These are phyloP conservation scores for Raphidocelis subcapitata DNA, from an alignment of 139 green algal genomes.

Conservation along the genomic window DNA sequence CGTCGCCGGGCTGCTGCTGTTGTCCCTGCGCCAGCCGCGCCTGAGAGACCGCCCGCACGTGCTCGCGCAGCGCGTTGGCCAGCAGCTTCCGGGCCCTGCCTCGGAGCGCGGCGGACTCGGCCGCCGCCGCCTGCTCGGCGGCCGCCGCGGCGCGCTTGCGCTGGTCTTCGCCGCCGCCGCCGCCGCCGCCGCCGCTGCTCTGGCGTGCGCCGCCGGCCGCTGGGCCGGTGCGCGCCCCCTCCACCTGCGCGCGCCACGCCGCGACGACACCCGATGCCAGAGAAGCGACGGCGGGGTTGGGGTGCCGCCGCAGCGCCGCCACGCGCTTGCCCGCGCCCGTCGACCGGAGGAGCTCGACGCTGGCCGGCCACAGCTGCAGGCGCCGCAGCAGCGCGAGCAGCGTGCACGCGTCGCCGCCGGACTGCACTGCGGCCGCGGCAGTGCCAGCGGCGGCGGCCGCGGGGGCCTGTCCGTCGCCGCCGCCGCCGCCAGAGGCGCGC, in stretches of 20 bases:
- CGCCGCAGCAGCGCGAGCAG: constrained; percentile 22
- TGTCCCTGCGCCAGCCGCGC: background rate
- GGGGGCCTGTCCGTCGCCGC: background rate
- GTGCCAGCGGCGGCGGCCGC: background rate
- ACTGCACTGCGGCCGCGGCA: background rate
- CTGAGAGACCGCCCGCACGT: background rate
- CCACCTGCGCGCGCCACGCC: constrained; percentile 8
- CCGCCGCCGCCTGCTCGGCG: too few species aligned
- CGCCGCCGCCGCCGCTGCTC: background rate
- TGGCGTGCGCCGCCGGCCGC: background rate
- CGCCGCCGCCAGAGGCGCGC: background rate
- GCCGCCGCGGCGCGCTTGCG: background rate
- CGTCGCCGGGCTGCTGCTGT: background rate
- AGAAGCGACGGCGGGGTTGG: constrained; percentile 1
- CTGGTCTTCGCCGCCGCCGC: background rate
- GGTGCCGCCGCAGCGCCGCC: constrained; percentile 23
- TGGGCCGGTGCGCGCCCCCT: too few species aligned
- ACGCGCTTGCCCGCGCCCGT: constrained; percentile 27
- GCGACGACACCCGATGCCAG: constrained; percentile 24
- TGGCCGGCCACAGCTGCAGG: constrained; percentile 32
- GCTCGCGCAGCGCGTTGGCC: background rate
- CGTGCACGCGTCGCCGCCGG: constrained; percentile 4
- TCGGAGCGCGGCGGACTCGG: too few species aligned
- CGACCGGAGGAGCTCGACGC: constrained; percentile 10
- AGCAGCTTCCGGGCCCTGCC: background rate